Base-by-base conservation (phyloP, 352 stramenopile genomes). In the Pythium biforme region DNA sequence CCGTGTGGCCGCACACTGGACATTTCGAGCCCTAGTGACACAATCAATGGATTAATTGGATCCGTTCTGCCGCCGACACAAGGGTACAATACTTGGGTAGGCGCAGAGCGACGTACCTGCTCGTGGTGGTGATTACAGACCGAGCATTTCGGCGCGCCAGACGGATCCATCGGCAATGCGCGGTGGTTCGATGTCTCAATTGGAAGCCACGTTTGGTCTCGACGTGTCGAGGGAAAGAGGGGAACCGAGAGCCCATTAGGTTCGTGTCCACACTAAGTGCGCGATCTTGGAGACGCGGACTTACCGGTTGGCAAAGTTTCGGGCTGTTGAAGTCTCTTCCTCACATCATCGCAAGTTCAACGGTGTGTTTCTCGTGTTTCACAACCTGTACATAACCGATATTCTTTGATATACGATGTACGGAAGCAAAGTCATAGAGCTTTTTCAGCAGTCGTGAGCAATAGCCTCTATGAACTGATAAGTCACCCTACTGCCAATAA, bases 41-140 rank as follows among this genome's bases (percentile, higher is more conserved):
- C 4, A 46, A 48, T 4, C 3, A 54, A 7, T 7, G 4, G 12
- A 20, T 19, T 53, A 39, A 47, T 40, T 68, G 20, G 23, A 34
- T 49, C 40, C 31, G 9, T 39, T 57, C 22, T 48, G 31, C 14
- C 29, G n/a, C n/a, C 34, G 31, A n/a, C 29, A 8, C 17, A 14
- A 34, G 11, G 19, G 6, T 26, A 5, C 19, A 11, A 43, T 17
- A 57, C 2, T 11, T 17, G 1, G 0, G 17, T 17, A 48, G 15
- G 3, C 27, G 1, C 2, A n/a, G 22, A 51, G 15, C 12, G 11
- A 17, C 43, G 17, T 55, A 75, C 75, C 41, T 73, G 70, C 54
- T 79, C 75, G 60, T 84, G 75, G 51, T 68, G 55, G 61, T 84
- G 75, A 64, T 72, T 84, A 66, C 75, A 84, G n/a, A 84, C 71